A percentile compares a stretch with the other conserved stretches of the same genome.
These are phyloP conservation scores for Chaetomiaceae sp. DNA, from an alignment of 2,329 filamentous ascomycete species.

Conservation along the genomic window DNA sequence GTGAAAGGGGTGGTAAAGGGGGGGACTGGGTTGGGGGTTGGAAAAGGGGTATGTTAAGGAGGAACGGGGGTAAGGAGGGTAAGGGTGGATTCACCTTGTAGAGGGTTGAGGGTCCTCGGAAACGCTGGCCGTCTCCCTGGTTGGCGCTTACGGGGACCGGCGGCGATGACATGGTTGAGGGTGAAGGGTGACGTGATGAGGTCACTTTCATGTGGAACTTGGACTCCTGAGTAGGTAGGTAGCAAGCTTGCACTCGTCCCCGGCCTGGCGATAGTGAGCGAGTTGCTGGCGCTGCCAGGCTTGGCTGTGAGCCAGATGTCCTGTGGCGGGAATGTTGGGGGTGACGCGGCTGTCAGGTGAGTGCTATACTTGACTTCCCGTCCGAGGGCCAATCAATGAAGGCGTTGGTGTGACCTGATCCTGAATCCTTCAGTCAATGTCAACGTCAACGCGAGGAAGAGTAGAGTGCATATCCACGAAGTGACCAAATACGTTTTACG, in stretches of 20 bases:
- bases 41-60: background rate
- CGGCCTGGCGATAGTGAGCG: too few species aligned
- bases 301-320: background rate
- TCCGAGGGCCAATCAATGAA: constrained; percentile 11
- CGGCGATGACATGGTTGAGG: constrained; percentile 13
- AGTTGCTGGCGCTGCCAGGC: background rate
- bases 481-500: too few species aligned
- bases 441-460: too few species aligned
- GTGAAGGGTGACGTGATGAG: too few species aligned
- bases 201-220: too few species aligned
- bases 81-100: constrained; percentile 19
- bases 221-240: too few species aligned
- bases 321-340: background rate
- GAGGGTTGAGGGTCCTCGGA: constrained; percentile 11
- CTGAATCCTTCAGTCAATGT: background rate
- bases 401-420: constrained; percentile 1
- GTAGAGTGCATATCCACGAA: too few species aligned
- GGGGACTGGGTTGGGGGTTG: background rate
- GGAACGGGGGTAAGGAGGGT: too few species aligned
- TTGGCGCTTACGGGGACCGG: constrained; percentile 22
- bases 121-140: constrained; percentile 17
- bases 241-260: too few species aligned
- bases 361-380: too few species aligned
- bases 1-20: background rate
- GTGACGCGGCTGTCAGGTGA: constrained; percentile 11